A percentile compares a stretch with the other conserved stretches of the same genome.
phyloP scores from a whole-genome alignment of 164 flowering plant genomes.

The Pachysandra terminalis region DNA sequence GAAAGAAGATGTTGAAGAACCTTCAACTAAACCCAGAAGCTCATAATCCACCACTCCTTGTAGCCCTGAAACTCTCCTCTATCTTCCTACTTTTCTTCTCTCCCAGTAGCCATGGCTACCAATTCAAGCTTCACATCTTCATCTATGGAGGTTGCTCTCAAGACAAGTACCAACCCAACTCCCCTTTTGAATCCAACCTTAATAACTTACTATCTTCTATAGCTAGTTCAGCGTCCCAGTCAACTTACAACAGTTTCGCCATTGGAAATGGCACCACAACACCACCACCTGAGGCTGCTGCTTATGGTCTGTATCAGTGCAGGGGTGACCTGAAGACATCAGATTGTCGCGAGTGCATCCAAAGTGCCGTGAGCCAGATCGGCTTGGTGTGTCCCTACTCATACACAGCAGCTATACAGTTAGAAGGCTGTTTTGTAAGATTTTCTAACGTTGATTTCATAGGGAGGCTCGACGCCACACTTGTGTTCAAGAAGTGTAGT shows the following conservation, averaged over 20 bases:
- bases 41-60: conserved; percentile 17
- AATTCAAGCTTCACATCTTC: conserved; percentile 38
- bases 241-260: conserved; percentile 53
- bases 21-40: conserved; percentile 30
- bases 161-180: conserved; percentile 55
- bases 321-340: conserved; percentile 57
- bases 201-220: conserved; percentile 63
- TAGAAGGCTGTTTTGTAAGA: conserved; percentile 64
- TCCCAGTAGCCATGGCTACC: conserved; percentile 15
- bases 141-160: conserved; percentile 82
- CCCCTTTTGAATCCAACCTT: conserved; percentile 59
- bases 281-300: conserved; percentile 32
- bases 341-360: conserved; percentile 57
- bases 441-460: conserved; percentile 63
- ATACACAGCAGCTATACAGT: conserved; percentile 57
- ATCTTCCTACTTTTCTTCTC: conserved; percentile 23
- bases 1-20: conserved; percentile 30
- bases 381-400: conserved; percentile 56
- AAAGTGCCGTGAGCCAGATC: conserved; percentile 57
- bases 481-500: conserved; percentile 73
- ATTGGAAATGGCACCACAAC: conserved; percentile 42
- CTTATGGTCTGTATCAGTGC: conserved; percentile 81
- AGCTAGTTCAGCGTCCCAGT: conserved; percentile 48
- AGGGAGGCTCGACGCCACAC: conserved; percentile 51
- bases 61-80: conserved; percentile 17